Evolutionary conservation across 805 yeast genomes (phyloP).

Genomic region (Pichia rugopelliculosa): DNA sequence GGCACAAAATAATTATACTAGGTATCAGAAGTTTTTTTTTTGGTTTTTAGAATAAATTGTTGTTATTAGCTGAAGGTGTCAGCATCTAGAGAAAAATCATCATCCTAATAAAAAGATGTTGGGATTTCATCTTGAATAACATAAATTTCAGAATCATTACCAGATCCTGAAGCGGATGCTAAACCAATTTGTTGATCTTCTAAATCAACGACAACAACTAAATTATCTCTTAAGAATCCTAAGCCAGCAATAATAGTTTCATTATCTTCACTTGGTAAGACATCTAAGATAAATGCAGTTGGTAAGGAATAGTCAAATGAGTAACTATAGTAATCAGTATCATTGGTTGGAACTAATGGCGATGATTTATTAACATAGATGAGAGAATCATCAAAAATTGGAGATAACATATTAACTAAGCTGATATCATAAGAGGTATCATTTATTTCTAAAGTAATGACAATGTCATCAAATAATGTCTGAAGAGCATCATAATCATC

Average conservation of each 20-base stretch:
- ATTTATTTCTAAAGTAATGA: not conserved
- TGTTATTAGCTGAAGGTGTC: no score
- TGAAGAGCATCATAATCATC: no score
- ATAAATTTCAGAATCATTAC: no score
- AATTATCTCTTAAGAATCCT: constrained; percentile 12
- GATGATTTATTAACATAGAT: not conserved
- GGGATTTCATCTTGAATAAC: not conserved
- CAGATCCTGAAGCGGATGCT: constrained; percentile 22
- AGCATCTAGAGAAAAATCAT: no score
- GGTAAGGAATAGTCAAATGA: not conserved
- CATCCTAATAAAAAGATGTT: not conserved
- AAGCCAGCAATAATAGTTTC: constrained; percentile 5
- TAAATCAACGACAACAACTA: constrained; percentile 44
- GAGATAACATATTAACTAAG: not conserved
- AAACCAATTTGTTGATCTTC: constrained; percentile 35
- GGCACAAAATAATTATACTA: not conserved
- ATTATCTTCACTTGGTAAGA: constrained; percentile 7
- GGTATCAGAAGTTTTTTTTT: not conserved
- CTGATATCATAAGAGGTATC: not conserved
- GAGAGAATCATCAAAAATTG: not conserved
- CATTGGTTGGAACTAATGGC: not conserved
- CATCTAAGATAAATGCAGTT: not conserved
- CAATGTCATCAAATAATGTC: not conserved
- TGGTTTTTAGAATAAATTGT: no score
- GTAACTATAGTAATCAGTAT: not conserved